Evolutionary conservation across 1,139 yeast species (phyloP), one percentile per base, ranked within the genome.

Genomic region (Geotrichum aggregatum): DNA sequence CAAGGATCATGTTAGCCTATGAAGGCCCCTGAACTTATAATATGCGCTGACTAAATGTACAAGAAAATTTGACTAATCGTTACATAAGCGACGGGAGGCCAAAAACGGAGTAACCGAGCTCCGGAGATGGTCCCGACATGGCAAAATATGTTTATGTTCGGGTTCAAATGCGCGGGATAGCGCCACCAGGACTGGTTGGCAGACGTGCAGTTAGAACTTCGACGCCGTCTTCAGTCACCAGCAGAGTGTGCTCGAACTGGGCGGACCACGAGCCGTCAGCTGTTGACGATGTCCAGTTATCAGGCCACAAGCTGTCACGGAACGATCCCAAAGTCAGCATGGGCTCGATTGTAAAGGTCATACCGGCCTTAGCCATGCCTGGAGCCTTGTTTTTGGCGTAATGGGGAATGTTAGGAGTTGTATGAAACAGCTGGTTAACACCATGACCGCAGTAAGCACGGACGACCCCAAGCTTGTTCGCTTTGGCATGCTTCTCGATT

Each of bases 271-370:
- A 80, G 52, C 98, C 98, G 66, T 92, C 98, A 28, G 80, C 82
- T 18, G 98, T 92, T 24, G 82, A 79, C 1, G 95, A 80, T 11
- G 99, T 94, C 99, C 99, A 94, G 70, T 87, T 87, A 69, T 94
- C 99, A 1, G 98, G 98, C 99, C 99, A 94, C 50, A 83, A 76
- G 55, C 78, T 71, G 68, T 91, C 98, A 63, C 80, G 80, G 72
- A 80, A 84, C 0, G 84, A 74, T n/a, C 98, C 98, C 59, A 84
- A 74, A 65, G 88, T 86, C 62, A 94, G 79, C 99, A 94, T 94
- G 44, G 99, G 99, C 71, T 94, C 99, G 55, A 94, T 89, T 19
- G 99, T 94, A 73, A 94, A 94, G 14, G 88, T 91, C 85, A 91
- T 87, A 19, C 99, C 99, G 18, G 96, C 91, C 67, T 88, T 88